Conservation (phyloP, 2,329 filamentous ascomycete species). For the Stemphylium vesicarium region DNA sequence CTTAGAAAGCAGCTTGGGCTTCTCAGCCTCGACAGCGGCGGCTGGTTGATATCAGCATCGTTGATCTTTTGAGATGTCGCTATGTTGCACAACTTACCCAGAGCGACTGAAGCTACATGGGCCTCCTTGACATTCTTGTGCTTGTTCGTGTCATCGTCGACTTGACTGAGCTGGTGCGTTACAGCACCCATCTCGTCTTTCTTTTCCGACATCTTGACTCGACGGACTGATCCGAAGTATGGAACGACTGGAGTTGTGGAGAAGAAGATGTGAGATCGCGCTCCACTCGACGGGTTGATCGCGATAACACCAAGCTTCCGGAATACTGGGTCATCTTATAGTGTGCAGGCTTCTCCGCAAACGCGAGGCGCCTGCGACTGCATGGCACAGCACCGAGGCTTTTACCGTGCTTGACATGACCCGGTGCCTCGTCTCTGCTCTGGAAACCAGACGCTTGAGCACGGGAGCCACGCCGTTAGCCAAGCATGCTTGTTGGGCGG, state of each 20-base stretch:
- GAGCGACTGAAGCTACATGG: conserved; percentile 39
- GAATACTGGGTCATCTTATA: conserved; percentile 34
- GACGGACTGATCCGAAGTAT: neutral
- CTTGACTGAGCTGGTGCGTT: conserved; percentile 31
- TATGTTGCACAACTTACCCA: conserved; percentile 23
- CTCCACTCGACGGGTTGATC: conserved; percentile 2
- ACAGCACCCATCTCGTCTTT: conserved; percentile 28
- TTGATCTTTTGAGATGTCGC: neutral
- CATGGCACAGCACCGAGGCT: conserved; percentile 26
- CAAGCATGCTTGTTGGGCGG: conserved; percentile 29
- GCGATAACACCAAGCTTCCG: conserved; percentile 13
- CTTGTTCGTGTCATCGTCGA: conserved; percentile 32
- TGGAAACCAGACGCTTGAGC: conserved; percentile 9
- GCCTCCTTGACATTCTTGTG: conserved; percentile 32
- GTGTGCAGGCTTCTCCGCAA: conserved; percentile 34
- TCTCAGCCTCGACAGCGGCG: conserved; percentile 42
- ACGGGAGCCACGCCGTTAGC: conserved; percentile 25
- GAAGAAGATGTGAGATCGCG: conserved; percentile 7
- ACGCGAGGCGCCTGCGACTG: conserved; percentile 4
- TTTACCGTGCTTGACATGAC: conserved; percentile 14
- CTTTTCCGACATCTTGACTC: conserved; percentile 26
- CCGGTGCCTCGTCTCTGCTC: conserved; percentile 22
- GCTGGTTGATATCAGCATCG: conserved; percentile 23
- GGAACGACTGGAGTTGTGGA: neutral
- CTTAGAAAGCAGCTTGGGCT: conserved; percentile 37